phyloP scores from a whole-genome alignment of 129 eudicot species.

The Mikania micrantha region DNA sequence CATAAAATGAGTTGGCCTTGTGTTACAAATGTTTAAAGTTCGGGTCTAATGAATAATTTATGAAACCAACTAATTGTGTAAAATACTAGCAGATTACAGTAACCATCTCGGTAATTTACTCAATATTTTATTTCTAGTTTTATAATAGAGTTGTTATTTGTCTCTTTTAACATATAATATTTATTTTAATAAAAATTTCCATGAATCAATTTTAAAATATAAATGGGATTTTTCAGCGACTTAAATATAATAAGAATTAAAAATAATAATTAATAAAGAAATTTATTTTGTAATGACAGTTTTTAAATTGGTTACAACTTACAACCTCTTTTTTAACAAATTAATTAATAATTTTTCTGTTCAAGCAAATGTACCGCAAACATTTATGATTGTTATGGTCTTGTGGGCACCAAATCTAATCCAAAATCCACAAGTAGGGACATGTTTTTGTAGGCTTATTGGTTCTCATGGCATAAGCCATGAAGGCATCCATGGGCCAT shows the following conservation, averaged over 20 bases:
- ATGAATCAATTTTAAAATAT: background rate
- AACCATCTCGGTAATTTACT: too few species aligned
- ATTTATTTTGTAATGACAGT: background rate
- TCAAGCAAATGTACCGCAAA: background rate
- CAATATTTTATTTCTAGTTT: too few species aligned
- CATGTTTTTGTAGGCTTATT: background rate
- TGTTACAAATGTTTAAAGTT: too few species aligned
- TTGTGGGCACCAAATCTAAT: background rate
- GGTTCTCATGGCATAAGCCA: background rate
- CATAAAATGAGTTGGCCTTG: too few species aligned
- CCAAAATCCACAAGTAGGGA: background rate
- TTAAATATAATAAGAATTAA: too few species aligned
- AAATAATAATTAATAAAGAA: too few species aligned
- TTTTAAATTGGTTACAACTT: background rate
- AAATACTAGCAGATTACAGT: too few species aligned
- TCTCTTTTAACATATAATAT: background rate
- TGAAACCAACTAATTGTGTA: too few species aligned
- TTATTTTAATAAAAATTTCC: background rate
- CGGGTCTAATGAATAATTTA: too few species aligned
- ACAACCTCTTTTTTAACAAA: background rate
- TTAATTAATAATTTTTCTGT: background rate
- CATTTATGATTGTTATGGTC: background rate
- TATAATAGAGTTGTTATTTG: background rate
- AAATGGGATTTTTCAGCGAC: background rate
- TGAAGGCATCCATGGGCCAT: background rate